Evolutionary conservation across 1,284 basidiomycete genomes (phyloP).

Genomic region (Apiotrichum akiyoshidainum): DNA sequence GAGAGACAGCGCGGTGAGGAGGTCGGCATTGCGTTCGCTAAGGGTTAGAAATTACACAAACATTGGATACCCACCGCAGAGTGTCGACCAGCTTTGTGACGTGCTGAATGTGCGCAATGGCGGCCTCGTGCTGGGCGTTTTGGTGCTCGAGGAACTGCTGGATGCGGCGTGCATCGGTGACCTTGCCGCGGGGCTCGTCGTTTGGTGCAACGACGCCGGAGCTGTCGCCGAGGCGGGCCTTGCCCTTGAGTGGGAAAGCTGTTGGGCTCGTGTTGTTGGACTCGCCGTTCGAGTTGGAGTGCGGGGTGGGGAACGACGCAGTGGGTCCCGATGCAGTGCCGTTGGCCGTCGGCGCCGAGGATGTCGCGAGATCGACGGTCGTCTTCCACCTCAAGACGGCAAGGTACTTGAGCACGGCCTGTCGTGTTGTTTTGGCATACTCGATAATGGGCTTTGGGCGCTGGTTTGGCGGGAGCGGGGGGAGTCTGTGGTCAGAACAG

Average conservation of each 20-base stretch:
- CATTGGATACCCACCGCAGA: constrained; percentile 29
- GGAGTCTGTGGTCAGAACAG: constrained; percentile 18
- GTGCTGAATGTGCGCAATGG: constrained; percentile 39
- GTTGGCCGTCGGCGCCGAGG: constrained; percentile 2
- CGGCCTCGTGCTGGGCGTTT: constrained; percentile 41
- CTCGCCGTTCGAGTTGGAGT: constrained; percentile 35
- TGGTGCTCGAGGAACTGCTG: constrained; percentile 44
- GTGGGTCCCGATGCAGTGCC: background rate
- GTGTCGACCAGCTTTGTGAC: constrained; percentile 34
- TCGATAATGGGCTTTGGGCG: constrained; percentile 42
- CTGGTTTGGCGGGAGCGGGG: constrained; percentile 24
- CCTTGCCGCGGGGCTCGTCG: constrained; percentile 29
- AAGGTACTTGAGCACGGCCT: constrained; percentile 45
- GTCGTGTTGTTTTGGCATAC: constrained; percentile 42
- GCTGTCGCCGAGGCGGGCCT: constrained; percentile 14
- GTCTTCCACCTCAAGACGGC: constrained; percentile 47
- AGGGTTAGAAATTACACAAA: background rate
- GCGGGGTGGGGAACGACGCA: constrained; percentile 42
- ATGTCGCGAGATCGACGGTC: constrained; percentile 33
- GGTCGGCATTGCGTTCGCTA: constrained; percentile 45
- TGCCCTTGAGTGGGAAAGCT: constrained; percentile 24
- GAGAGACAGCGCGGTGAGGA: constrained; percentile 41
- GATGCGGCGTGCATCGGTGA: constrained; percentile 44
- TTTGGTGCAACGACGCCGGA: constrained; percentile 5
- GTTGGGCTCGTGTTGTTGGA: constrained; percentile 37